These are phyloP conservation scores for Rhynchospora breviuscula DNA, from an alignment of 176 grass and related monocot genomes.

Conservation along the genomic window DNA sequence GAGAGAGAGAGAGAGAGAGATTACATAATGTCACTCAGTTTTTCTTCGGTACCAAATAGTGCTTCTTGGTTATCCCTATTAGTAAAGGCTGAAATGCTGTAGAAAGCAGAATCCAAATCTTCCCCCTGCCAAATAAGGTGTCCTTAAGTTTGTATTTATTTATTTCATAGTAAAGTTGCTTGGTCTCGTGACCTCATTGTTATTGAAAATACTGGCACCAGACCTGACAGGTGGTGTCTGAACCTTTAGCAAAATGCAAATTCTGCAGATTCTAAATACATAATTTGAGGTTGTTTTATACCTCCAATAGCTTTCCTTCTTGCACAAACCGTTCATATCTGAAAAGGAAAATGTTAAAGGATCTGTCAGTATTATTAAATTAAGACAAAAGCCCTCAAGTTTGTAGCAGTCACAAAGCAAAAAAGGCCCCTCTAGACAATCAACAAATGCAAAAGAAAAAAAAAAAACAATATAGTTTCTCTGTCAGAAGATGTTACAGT, in stretches of 20 bases:
- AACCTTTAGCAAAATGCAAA: not conserved
- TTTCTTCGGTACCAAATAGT: constrained; percentile 85
- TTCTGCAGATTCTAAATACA: not conserved
- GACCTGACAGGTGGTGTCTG: not conserved
- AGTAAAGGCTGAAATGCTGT: constrained; percentile 95
- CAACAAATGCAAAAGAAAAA: not conserved
- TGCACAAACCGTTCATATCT: constrained; percentile 93
- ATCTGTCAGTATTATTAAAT: not conserved
- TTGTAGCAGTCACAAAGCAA: not conserved
- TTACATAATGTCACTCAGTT: constrained; percentile 86
- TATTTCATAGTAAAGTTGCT: not conserved
- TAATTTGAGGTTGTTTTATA: constrained; percentile 16
- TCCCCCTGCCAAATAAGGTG: constrained; percentile 50
- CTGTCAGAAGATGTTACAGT: not conserved
- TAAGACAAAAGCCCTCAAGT: not conserved
- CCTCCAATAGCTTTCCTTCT: constrained; percentile 88
- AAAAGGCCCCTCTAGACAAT: not conserved
- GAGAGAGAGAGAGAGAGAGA: constrained; percentile 23
- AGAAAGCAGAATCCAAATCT: constrained; percentile 96
- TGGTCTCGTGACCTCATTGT: not conserved
- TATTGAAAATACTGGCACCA: not conserved
- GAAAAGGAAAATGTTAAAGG: constrained; percentile 20
- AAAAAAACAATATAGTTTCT: not conserved
- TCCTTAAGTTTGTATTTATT: constrained; percentile 6
- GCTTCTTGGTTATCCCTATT: constrained; percentile 89